Percentiles rank a stretch among this genome's conserved stretches.
Conservation (phyloP, 1,284 basidiomycete genomes). For the Exobasidium rhododendri region DNA sequence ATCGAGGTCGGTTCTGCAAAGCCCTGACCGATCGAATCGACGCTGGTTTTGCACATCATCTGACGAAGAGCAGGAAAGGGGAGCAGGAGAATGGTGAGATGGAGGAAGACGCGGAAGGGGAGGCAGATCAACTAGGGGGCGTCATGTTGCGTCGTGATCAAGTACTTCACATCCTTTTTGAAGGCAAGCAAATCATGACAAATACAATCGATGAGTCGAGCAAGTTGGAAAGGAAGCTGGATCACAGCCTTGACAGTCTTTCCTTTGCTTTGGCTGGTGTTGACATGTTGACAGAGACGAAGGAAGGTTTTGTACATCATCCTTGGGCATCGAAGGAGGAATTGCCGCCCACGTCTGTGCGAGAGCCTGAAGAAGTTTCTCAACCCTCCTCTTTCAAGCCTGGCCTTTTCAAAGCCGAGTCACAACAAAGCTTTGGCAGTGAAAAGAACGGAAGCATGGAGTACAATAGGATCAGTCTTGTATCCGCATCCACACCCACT, state of each 20-base stretch:
- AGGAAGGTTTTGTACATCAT: not conserved
- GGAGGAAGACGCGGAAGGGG: slow-evolving; percentile 6
- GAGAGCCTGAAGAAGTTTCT: slow-evolving; percentile 6
- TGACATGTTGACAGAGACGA: not conserved
- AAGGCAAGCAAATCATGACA: slow-evolving; percentile 1
- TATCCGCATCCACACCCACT: too few species aligned
- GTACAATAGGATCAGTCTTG: too few species aligned
- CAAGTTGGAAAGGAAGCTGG: not conserved
- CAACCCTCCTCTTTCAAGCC: not conserved
- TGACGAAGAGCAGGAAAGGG: not conserved
- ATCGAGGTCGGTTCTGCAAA: slow-evolving; percentile 44
- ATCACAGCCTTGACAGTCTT: not conserved
- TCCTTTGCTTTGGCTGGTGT: not conserved
- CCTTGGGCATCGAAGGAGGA: not conserved
- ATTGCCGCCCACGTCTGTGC: slow-evolving; percentile 1
- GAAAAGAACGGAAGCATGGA: too few species aligned
- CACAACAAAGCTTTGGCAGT: not conserved
- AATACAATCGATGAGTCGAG: not conserved
- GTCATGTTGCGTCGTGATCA: slow-evolving; percentile 19
- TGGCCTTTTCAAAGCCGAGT: not conserved
- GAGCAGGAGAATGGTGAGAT: not conserved
- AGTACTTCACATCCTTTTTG: slow-evolving; percentile 21
- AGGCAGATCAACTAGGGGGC: slow-evolving; percentile 19
- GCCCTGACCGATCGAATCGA: slow-evolving; percentile 27
- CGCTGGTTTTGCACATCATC: not conserved